Conservation (phyloP, 176 grass and related monocot genomes). For the Oryza coarctata region DNA sequence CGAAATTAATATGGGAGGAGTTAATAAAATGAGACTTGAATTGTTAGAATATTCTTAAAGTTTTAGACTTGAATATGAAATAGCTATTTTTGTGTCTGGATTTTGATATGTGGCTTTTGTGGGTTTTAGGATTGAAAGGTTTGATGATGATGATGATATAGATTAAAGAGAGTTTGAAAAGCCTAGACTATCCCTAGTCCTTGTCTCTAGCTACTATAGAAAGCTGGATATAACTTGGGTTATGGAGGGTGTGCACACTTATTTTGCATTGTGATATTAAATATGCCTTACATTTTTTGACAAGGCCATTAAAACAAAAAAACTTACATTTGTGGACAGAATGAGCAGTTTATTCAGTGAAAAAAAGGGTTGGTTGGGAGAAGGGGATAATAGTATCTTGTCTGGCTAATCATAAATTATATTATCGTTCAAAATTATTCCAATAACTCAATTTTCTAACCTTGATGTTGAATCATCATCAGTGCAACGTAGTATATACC, state of each 20-base stretch:
- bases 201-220: neutral
- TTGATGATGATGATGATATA: no score
- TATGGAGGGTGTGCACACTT: no score
- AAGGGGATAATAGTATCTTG: neutral
- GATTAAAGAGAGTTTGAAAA: neutral
- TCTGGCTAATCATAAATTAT: neutral
- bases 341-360: neutral
- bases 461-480: neutral
- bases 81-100: no score
- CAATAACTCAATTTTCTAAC: neutral
- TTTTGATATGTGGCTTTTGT: no score
- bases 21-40: no score
- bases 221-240: neutral
- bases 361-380: neutral
- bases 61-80: no score
- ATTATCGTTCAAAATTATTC: neutral
- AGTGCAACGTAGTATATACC: conserved; percentile 7
- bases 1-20: no score
- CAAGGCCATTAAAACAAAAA: neutral
- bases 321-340: neutral
- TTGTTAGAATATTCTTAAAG: no score
- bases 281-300: neutral
- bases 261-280: neutral
- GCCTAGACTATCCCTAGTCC: neutral
- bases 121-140: no score